Conservation (phyloP, 2,329 filamentous ascomycete genomes). For the Teratosphaeria nubilosa region DNA sequence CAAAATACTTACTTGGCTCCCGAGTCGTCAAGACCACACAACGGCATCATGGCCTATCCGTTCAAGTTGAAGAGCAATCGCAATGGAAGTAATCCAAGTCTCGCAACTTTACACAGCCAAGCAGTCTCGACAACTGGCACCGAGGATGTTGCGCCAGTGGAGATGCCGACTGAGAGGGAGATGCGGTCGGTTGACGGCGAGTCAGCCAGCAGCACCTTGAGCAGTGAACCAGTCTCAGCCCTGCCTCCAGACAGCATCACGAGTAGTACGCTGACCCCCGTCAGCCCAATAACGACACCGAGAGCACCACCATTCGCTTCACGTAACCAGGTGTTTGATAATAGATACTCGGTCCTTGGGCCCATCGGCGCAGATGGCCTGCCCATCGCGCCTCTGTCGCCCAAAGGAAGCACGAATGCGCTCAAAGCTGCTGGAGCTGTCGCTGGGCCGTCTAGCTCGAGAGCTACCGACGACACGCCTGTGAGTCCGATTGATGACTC, state of each 20-base stretch:
- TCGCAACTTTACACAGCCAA: slow-evolving; percentile 17
- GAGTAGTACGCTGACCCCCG: slow-evolving; percentile 2
- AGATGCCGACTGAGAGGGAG: slow-evolving; percentile 6
- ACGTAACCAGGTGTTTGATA: slow-evolving; percentile 15
- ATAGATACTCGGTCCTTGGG: slow-evolving; percentile 10
- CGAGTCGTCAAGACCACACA: slow-evolving; percentile 54
- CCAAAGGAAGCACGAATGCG: neutral
- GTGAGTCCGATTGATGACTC: slow-evolving; percentile 2
- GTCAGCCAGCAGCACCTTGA: neutral
- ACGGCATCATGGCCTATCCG: slow-evolving; percentile 61
- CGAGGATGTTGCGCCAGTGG: slow-evolving; percentile 2
- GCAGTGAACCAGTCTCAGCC: neutral
- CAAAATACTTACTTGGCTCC: slow-evolving; percentile 38
- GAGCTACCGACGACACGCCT: neutral
- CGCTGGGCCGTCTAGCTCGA: neutral
- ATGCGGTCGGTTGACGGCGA: neutral
- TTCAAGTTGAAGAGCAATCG: slow-evolving; percentile 51
- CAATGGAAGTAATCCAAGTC: slow-evolving; percentile 12
- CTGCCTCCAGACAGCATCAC: slow-evolving; percentile 3
- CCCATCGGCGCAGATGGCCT: slow-evolving; percentile 21
- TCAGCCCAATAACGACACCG: neutral
- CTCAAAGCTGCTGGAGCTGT: neutral
- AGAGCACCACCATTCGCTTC: slow-evolving; percentile 7
- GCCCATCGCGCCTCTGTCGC: slow-evolving; percentile 15
- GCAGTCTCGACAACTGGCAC: neutral